Evolutionary conservation across 1,284 basidiomycete species (phyloP), one percentile per base, ranked within the genome.

Genomic region (Ceratobasidium sp.): DNA sequence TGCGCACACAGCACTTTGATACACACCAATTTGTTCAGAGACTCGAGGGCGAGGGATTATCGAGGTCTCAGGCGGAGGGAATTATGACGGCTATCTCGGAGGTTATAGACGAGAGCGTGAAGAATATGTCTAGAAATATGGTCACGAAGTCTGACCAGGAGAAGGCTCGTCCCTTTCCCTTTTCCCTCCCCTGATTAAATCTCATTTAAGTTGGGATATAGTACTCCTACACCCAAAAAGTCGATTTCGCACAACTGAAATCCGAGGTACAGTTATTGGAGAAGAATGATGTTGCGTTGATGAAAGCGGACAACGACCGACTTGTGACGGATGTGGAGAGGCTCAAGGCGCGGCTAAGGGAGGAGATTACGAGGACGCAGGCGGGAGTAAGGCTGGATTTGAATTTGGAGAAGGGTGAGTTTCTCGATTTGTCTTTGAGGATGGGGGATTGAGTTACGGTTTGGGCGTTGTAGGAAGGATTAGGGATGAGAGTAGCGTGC

Each of bases 221-320:
- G 94, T 91, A 94, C 81, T 93, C 94, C 78, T 97, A 97, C 80
- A 96, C 94, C 28, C 95, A 96, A 80, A 94, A 98, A 85, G 96
- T 99, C 74, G 97, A 98, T 83, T 98, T 99, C 81, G 94, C 96
- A 5, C 92, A 96, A 80, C 90, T 98, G 77, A 98, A 98, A 83
- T 97, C 95, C 18, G 97, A 98, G 80, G 86, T 99, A 35, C 94
- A 98, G 82, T 85, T 99, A 52, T 93, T 95, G 85, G 96, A 98
- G 85, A 96, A 97, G 87, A 98, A 98, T 79, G 97, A 99, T 80
- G 87, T 98, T 66, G 91, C 95, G 28, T 90, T 96, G 85, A 92
- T 99, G 85, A 98, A 72, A 62, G 69, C 73, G 43, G 80, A 81
- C 74, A 88, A 88, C 78, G 87, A 88, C 78, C 88, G 97, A 23